A percentile compares a stretch with the other conserved stretches of the same genome.
These are phyloP conservation scores for Hygrophila difformis DNA, from an alignment of 257 asterid genomes.

Conservation along the genomic window DNA sequence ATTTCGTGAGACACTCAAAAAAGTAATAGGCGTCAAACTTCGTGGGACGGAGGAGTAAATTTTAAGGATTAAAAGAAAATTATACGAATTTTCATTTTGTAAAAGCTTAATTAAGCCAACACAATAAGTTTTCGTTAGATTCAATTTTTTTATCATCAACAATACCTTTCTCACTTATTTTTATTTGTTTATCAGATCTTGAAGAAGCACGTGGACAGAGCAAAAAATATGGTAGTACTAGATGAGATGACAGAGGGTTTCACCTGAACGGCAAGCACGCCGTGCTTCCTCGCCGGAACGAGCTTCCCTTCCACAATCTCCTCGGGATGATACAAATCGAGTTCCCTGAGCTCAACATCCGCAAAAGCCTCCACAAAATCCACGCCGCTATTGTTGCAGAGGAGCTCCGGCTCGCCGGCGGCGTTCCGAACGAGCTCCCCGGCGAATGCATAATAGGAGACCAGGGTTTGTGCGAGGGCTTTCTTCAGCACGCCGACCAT, in stretches of 20 bases:
- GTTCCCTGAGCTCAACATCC: slow-evolving; percentile 32
- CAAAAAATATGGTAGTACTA: too few species aligned
- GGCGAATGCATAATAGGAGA: slow-evolving; percentile 35
- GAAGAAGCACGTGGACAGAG: too few species aligned
- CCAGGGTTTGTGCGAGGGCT: slow-evolving; percentile 43
- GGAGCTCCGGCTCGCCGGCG: slow-evolving; percentile 54
- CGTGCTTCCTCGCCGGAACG: slow-evolving; percentile 39
- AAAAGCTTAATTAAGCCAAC: too few species aligned
- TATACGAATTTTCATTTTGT: too few species aligned
- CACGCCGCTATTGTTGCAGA: slow-evolving; percentile 62
- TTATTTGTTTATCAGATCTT: too few species aligned
- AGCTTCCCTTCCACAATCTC: slow-evolving; percentile 45
- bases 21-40: too few species aligned
- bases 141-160: too few species aligned
- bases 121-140: too few species aligned
- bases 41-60: too few species aligned
- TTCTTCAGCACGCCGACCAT: slow-evolving; percentile 28
- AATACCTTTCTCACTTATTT: too few species aligned
- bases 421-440: slow-evolving; percentile 36
- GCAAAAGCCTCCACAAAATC: slow-evolving; percentile 48
- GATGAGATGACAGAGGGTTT: neutral
- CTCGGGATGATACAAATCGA: slow-evolving; percentile 48
- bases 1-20: too few species aligned
- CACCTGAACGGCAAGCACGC: slow-evolving; percentile 63
- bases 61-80: too few species aligned